Evolutionary conservation across 352 stramenopile genomes (phyloP), one percentile per base, ranked within the genome.

Genomic region (Phytophthora fragariaefolia): DNA sequence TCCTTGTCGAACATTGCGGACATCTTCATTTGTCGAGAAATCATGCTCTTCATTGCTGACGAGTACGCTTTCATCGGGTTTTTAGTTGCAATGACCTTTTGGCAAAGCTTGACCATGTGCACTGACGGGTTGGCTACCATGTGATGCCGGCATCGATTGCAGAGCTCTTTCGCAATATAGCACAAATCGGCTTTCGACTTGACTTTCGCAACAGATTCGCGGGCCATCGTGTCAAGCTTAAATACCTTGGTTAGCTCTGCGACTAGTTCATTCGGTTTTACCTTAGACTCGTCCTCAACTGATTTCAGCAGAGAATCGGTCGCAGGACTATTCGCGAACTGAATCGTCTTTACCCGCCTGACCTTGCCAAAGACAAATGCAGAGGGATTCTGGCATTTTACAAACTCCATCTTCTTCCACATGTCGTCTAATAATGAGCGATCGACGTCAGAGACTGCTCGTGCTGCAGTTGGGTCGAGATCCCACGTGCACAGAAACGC

Each of bases 401-500:
- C 76, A 26, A 70, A 84, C 53, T 92, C 83, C 75, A 92, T 90
- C 65, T 92, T 92, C 66, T 79, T 89, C 83, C 83, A 96, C 59
- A 93, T 91, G 46, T 96, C 85, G 66, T 96, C 85, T 58, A 96
- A 72, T 45, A 94, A 79, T 9, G 74, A 76, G 2, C 56, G 70
- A 48, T 94, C 83, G n/a, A 93, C 80, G 53, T 93, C 83, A 48
- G 79, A 90, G 13, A 96, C 87, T 3, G 87, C 85, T 27, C 82
- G 74, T 30, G 73, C 68, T 23, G 87, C 87, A 9, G 83, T 81
- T 7, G 76, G 66, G 54, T 94, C 87, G 20, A 96, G 76, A 32
- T 96, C 84, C 85, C 85, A 96, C 22, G 87, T 94, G 50, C 87
- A 93, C 55, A 93, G 47, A 62, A 96, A 93, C 27, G 87, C 85